phyloP scores from a whole-genome alignment of 2,329 filamentous ascomycete species.

The Penicillium hordei region DNA sequence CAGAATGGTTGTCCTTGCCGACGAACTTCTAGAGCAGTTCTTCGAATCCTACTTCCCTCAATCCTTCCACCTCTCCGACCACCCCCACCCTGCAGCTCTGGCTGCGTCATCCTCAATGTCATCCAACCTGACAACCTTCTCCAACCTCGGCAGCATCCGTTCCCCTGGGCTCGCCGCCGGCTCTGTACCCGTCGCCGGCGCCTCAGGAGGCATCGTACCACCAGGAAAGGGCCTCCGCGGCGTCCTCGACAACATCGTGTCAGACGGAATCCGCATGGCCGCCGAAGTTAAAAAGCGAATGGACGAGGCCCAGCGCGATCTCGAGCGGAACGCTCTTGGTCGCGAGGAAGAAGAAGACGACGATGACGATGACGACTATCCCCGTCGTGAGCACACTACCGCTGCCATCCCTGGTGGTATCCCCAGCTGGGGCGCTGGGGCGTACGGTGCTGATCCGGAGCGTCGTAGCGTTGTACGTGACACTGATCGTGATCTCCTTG shows the following conservation, averaged over 20 bases:
- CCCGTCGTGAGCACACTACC: conserved; percentile 22
- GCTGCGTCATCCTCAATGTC: conserved; percentile 52
- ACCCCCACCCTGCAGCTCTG: conserved; percentile 48
- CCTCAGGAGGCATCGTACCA: conserved; percentile 60
- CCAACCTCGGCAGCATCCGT: conserved; percentile 61
- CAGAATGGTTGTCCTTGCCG: conserved; percentile 95
- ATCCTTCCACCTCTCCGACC: conserved; percentile 83
- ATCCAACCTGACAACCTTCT: conserved; percentile 81
- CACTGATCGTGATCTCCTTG: conserved; percentile 68
- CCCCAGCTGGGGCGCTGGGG: conserved; percentile 42
- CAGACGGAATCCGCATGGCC: conserved; percentile 93
- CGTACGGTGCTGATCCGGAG: conserved; percentile 58
- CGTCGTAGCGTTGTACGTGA: conserved; percentile 61
- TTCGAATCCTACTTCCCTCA: conserved; percentile 94
- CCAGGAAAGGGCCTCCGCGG: conserved; percentile 77
- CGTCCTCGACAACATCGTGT: conserved; percentile 95
- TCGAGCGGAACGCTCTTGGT: conserved; percentile 75
- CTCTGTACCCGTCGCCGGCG: conserved; percentile 46
- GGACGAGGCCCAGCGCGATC: conserved; percentile 90
- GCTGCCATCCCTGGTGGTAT: conserved; percentile 36
- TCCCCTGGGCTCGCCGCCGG: conserved; percentile 41
- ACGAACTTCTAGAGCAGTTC: conserved; percentile 93
- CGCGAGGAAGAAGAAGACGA: conserved; percentile 68
- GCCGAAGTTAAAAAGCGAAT: conserved; percentile 87
- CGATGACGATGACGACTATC: conserved; percentile 66